Percentiles rank a stretch among this genome's conserved stretches.
These are phyloP conservation scores for Somion occarium DNA, from an alignment of 1,284 basidiomycete species.

Conservation along the genomic window DNA sequence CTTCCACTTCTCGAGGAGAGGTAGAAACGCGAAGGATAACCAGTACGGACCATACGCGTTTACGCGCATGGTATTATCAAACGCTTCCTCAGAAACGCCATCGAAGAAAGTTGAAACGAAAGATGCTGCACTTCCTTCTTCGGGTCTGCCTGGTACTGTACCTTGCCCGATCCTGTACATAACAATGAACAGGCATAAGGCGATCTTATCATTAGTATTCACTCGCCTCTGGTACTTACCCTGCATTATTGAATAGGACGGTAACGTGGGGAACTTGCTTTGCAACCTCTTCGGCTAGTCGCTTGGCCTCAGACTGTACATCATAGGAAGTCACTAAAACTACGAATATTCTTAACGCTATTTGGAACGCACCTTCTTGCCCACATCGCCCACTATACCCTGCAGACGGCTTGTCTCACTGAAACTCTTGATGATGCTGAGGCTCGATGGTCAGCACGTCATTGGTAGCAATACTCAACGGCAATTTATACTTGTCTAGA, in stretches of 20 bases:
- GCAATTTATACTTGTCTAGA: no score
- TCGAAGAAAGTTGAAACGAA: slow-evolving; percentile 39
- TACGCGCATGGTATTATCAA: slow-evolving; percentile 33
- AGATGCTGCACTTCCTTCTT: slow-evolving; percentile 30
- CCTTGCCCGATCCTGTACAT: no score
- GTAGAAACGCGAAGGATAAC: slow-evolving; percentile 48
- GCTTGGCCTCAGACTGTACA: slow-evolving; percentile 35
- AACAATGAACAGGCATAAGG: no score
- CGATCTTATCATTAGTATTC: no score
- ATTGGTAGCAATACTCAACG: no score
- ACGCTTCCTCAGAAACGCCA: slow-evolving; percentile 33
- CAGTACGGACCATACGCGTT: slow-evolving; percentile 47
- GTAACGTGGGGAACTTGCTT: slow-evolving; percentile 38
- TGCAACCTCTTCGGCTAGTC: slow-evolving; percentile 38
- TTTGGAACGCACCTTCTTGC: slow-evolving; percentile 43
- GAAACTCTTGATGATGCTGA: slow-evolving; percentile 28
- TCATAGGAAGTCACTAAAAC: no score
- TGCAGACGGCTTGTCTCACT: slow-evolving; percentile 39
- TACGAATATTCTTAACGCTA: no score
- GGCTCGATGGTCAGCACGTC: no score
- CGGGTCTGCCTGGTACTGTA: no score
- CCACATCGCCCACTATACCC: slow-evolving; percentile 40
- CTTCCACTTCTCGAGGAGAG: slow-evolving; percentile 45
- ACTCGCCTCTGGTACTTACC: slow-evolving; percentile 25
- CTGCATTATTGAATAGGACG: slow-evolving; percentile 37